Percentiles rank a stretch among this genome's conserved stretches.
phyloP scores from a whole-genome alignment of 1,139 yeast genomes.

The Suhomyces coccinellae region DNA sequence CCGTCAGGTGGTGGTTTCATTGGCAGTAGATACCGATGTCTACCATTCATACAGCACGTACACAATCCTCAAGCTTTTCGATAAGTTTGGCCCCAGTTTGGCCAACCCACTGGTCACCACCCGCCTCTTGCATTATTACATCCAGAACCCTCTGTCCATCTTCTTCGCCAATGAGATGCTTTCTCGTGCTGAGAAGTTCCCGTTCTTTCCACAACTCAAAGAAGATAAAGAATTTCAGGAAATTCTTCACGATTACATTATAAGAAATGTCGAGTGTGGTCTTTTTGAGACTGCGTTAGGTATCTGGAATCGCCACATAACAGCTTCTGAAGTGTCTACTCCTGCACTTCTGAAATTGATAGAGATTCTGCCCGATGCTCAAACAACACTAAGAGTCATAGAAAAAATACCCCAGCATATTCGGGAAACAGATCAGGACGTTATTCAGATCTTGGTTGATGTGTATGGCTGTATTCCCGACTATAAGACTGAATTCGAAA shows the following conservation, averaged over 20 bases:
- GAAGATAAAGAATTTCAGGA: conserved; percentile 3
- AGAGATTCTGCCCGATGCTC: neutral
- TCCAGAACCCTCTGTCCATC: conserved; percentile 12
- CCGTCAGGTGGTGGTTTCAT: conserved; percentile 7
- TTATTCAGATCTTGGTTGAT: conserved; percentile 3
- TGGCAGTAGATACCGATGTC: conserved; percentile 12
- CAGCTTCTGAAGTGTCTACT: neutral
- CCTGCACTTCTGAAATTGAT: neutral
- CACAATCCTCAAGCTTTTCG: conserved; percentile 14
- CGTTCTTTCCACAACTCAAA: neutral
- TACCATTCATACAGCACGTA: conserved; percentile 14
- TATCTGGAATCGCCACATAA: conserved; percentile 8
- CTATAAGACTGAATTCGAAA: conserved; percentile 18
- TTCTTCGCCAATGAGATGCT: conserved; percentile 15
- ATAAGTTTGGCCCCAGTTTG: conserved; percentile 2
- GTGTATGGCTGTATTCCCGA: conserved; percentile 7
- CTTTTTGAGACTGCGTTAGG: conserved; percentile 9
- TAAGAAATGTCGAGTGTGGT: conserved; percentile 11
- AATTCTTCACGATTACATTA: conserved; percentile 5
- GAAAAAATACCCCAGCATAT: conserved; percentile 1
- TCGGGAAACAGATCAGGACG: conserved; percentile 1
- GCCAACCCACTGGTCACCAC: neutral
- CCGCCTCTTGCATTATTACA: conserved; percentile 9
- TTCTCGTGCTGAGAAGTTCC: neutral
- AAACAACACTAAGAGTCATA: neutral